A percentile compares a stretch with the other conserved stretches of the same genome.
phyloP scores from a whole-genome alignment of 1,284 basidiomycete genomes.

The Ganoderma leucocontextum region DNA sequence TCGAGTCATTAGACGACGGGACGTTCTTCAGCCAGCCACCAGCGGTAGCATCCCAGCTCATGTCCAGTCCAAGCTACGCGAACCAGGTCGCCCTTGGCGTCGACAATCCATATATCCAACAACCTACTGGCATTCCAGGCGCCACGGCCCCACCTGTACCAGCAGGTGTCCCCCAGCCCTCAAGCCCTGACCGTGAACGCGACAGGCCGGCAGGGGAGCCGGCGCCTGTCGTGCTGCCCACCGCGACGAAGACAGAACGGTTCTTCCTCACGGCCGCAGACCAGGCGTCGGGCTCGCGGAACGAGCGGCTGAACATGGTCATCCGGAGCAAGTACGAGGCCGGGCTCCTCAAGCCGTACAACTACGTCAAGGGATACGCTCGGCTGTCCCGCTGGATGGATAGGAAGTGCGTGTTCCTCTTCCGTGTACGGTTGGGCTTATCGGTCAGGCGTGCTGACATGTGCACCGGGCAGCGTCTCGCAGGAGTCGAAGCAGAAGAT shows the following conservation, averaged over 20 bases:
- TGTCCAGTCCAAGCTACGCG: conserved; percentile 54
- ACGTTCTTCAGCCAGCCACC: conserved; percentile 69
- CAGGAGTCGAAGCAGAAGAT: conserved; percentile 92
- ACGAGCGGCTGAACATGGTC: conserved; percentile 90
- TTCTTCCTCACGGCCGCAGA: conserved; percentile 96
- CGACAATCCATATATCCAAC: conserved; percentile 39
- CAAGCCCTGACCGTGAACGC: conserved; percentile 29
- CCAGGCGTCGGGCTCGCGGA: conserved; percentile 90
- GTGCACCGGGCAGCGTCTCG: conserved; percentile 66
- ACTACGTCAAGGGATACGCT: conserved; percentile 95
- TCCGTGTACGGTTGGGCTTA: background rate
- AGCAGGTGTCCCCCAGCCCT: conserved; percentile 24
- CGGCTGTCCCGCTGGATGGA: conserved; percentile 96
- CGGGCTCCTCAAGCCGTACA: conserved; percentile 93
- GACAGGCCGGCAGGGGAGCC: conserved; percentile 42
- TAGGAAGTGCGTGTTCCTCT: conserved; percentile 65
- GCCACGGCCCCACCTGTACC: conserved; percentile 15
- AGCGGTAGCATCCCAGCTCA: conserved; percentile 56
- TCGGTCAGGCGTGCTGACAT: background rate
- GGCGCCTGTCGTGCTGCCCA: conserved; percentile 59
- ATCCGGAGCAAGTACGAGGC: conserved; percentile 98
- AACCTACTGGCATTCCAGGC: conserved; percentile 20
- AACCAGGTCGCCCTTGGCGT: conserved; percentile 40
- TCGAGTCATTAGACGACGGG: conserved; percentile 80
- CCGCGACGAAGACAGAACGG: conserved; percentile 82